Conservation (phyloP, 2,329 filamentous ascomycete genomes). For the Blastomyces silverae region DNA sequence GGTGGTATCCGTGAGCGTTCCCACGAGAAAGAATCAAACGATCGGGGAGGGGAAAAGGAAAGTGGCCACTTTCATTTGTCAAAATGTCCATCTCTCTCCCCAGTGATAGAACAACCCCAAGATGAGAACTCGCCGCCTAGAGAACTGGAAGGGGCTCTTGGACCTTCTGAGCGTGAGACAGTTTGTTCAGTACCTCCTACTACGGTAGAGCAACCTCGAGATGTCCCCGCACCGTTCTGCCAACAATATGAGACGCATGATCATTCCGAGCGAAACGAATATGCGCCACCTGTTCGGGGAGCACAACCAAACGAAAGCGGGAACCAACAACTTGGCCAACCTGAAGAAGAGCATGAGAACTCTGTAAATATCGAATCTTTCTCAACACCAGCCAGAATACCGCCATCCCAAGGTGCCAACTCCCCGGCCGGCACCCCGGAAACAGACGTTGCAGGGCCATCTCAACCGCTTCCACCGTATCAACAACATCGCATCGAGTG, state of each 20-base stretch:
- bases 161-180: background rate
- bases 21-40: background rate
- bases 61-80: background rate
- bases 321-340: background rate
- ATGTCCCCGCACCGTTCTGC: background rate
- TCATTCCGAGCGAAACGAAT: background rate
- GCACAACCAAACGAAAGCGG: background rate
- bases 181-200: background rate
- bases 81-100: constrained; percentile 2
- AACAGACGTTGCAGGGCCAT: background rate
- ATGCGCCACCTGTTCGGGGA: background rate
- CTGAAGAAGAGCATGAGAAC: background rate
- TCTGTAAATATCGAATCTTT: background rate
- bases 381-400: background rate
- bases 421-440: background rate
- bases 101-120: constrained; percentile 3
- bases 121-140: constrained; percentile 4
- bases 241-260: background rate
- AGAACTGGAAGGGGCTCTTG: background rate
- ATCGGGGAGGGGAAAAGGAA: background rate
- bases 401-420: background rate
- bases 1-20: background rate
- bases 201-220: background rate
- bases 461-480: background rate
- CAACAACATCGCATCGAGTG: background rate